A percentile compares a stretch with the other conserved stretches of the same genome.
Conservation (phyloP, 768 basidiomycete genomes). For the Cubamyces sp. region DNA sequence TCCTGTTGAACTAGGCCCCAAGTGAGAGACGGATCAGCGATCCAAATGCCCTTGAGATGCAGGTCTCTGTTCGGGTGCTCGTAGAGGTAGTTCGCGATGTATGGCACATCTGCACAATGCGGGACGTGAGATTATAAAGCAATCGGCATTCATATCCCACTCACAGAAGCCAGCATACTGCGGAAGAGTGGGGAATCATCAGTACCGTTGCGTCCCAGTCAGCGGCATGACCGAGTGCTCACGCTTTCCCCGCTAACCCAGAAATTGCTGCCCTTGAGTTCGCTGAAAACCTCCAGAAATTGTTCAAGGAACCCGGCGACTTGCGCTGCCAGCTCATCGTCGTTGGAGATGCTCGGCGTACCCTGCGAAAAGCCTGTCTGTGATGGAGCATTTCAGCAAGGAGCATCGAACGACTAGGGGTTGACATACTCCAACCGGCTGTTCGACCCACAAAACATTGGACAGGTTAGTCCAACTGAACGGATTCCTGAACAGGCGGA, state of each 20-base stretch:
- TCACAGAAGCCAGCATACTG: slow-evolving; percentile 39
- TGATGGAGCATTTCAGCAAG: neutral
- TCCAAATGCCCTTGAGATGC: slow-evolving; percentile 71
- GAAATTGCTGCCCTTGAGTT: slow-evolving; percentile 72
- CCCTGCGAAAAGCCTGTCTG: slow-evolving; percentile 74
- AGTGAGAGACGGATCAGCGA: slow-evolving; percentile 59
- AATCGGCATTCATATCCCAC: neutral
- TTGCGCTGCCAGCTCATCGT: slow-evolving; percentile 58
- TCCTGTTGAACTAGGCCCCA: slow-evolving; percentile 69
- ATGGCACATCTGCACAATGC: slow-evolving; percentile 57
- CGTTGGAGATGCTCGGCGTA: slow-evolving; percentile 58
- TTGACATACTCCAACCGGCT: slow-evolving; percentile 59
- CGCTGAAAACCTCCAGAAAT: slow-evolving; percentile 71
- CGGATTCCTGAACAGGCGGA: slow-evolving; percentile 45
- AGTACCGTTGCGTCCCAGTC: no score
- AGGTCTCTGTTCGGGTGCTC: slow-evolving; percentile 54
- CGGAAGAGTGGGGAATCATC: neutral
- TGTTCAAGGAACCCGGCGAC: slow-evolving; percentile 63
- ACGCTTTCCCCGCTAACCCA: slow-evolving; percentile 76
- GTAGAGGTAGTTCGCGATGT: slow-evolving; percentile 75
- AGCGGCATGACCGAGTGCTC: slow-evolving; percentile 30
- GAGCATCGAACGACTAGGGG: no score
- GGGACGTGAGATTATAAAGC: neutral
- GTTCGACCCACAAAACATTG: slow-evolving; percentile 74
- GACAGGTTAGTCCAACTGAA: slow-evolving; percentile 73